Base-by-base conservation (phyloP, 1,139 yeast species). In the Saccharomycopsis hybrid region DNA sequence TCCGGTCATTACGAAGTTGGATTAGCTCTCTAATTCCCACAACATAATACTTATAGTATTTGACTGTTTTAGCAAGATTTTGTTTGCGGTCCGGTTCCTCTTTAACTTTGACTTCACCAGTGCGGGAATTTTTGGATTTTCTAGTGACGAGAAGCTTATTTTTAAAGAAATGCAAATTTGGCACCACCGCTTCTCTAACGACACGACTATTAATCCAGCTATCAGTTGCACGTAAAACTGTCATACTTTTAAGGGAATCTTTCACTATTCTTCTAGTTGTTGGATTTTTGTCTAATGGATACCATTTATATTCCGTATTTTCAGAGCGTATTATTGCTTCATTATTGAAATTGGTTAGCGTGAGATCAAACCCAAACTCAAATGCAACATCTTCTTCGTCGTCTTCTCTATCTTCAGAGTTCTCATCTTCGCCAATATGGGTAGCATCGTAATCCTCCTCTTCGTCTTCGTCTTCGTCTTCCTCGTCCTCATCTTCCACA, bases 201-300 rank as follows among this genome's bases (percentile, higher is more conserved):
- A 53, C 40, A 24, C 44, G 33, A n/a, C 25, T 33, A 30, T 53
- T 53, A 8, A 49, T 39, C 55, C 55, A 53, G 4, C 50, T 33
- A 33, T 53, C 55, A 24, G 35, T 11, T 28, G 40, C 28, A 30
- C 46, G 43, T 28, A 53, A 30, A 9, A 51, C 49, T 5, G 49
- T n/a, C 54, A 53, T 51, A 27, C 50, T 45, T 37, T 51, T 53
- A 24, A 53, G 28, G 27, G 51, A 38, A 32, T 53, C 55, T 38
- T 53, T 53, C 9, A 53, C 53, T 1, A 53, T 41, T 41, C 54
- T 42, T 31, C 47, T 43, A 13, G 31, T 24, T 3, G 54, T 47
- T 31, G 55, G 55, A 3, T 25, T 28, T 4, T 51, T 46, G 31
- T 48, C 54, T 5, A 8, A n/a, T 5, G 52, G 52, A 30, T 42